Conservation (phyloP, 2,329 filamentous ascomycete genomes). For the Penicillium sp. region DNA sequence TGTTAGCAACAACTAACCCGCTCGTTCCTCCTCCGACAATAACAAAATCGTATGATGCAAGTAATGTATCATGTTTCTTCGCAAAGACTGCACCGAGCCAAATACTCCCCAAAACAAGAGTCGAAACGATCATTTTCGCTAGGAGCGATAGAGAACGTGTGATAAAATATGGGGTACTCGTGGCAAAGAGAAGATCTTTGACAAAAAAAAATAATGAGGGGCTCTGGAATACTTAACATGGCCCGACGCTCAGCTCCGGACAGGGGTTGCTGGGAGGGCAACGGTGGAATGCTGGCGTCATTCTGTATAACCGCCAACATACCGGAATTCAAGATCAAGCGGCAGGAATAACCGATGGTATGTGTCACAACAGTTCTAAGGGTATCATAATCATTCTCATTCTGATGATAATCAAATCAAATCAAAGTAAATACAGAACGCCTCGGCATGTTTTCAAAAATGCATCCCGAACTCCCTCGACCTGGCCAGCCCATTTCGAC, state of each 20-base stretch:
- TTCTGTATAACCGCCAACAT: background rate
- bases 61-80: conserved; percentile 3
- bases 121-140: conserved; percentile 8
- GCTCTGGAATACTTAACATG: background rate
- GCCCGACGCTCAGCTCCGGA: background rate
- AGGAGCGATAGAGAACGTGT: background rate
- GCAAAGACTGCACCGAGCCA: conserved; percentile 12
- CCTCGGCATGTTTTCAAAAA: conserved; percentile 8
- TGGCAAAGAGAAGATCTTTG: background rate
- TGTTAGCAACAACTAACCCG: conserved; percentile 38
- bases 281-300: background rate
- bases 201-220: background rate
- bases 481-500: background rate
- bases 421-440: conserved; percentile 17
- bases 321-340: background rate
- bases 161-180: background rate
- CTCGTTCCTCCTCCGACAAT: conserved; percentile 39
- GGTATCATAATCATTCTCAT: conserved; percentile 19
- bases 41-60: conserved; percentile 32
- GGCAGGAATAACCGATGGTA: background rate
- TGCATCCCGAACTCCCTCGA: conserved; percentile 12
- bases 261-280: background rate
- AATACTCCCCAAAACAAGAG: conserved; percentile 3
- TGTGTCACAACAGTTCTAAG: background rate
- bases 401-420: background rate